phyloP scores from a whole-genome alignment of 2,329 filamentous ascomycete genomes.

The Nakataea oryzae region DNA sequence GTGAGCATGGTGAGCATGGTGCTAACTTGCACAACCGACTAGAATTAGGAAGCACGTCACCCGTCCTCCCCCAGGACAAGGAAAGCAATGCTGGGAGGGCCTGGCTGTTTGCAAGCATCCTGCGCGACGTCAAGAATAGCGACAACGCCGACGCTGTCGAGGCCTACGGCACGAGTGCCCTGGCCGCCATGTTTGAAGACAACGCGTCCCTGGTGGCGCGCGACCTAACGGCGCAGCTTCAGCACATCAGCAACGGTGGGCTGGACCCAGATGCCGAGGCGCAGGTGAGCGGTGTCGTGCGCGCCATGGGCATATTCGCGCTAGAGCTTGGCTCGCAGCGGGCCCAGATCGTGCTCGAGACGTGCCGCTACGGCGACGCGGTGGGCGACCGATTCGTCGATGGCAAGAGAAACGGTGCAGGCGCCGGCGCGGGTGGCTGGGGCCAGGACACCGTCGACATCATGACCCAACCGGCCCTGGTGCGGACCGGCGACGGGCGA shows the following conservation, averaged over 20 bases:
- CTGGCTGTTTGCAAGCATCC: conserved; percentile 3
- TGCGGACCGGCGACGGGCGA: conserved; percentile 4
- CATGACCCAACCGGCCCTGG: conserved; percentile 4
- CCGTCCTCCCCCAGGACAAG: conserved; percentile 2
- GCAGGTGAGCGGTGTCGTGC: not conserved
- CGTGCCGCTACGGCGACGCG: conserved; percentile 1
- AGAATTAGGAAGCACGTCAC: not conserved
- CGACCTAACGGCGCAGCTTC: not conserved
- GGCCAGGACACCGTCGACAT: conserved; percentile 1
- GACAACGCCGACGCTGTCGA: not conserved
- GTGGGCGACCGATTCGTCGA: not conserved
- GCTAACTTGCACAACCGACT: not conserved
- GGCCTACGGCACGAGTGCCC: not conserved
- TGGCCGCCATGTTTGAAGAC: not conserved
- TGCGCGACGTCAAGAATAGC: not conserved
- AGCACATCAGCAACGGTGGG: not conserved
- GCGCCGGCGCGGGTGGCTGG: not conserved
- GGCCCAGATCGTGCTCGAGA: conserved; percentile 1
- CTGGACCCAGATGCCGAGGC: not conserved
- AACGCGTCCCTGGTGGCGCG: not conserved
- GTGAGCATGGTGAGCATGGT: not conserved
- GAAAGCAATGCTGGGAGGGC: conserved; percentile 2
- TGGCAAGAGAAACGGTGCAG: not conserved
- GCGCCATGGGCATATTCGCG: not conserved
- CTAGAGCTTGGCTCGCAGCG: conserved; percentile 7